Base-by-base conservation (phyloP, 441 rosid species). In the Eutrema salsugineum region DNA sequence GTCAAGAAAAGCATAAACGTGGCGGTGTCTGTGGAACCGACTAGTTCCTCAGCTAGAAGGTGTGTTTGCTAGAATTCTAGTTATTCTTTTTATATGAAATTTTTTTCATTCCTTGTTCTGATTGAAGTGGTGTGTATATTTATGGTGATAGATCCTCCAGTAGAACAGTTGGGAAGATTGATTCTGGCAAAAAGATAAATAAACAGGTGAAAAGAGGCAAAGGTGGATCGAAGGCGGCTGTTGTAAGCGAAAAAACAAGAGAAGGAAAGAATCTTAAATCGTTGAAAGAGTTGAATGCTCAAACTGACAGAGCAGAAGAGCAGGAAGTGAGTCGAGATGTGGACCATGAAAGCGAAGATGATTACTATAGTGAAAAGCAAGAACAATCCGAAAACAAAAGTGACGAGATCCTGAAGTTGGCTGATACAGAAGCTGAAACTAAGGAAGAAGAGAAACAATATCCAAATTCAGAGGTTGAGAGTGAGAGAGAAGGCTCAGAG, bases 231-330 rank as follows among this genome's bases (percentile, higher is more conserved):
- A 63, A 62, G 9, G 62, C 17, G 59, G 59, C 6, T 48, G 15
- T 19, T 35, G 44, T 56, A 6, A 33, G 42, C 43, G 36, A 28
- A 5, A 32, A 60, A 40, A 22, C 46, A 42, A 44, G 63, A 63
- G 61, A 35, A 61, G 78, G 38, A 36, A 75, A 75, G 70, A 56
- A 76, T 63, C 33, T 55, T 5, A 75, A 57, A 54, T 63, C 79
- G 11, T 75, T 75, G 53, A 75, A 63, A 62, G 75, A 68, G 60
- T 68, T 76, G 40, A 69, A 75, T 68, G 65, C 53, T 54, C 55
- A 63, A 39, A 55, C 79, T 39, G 71, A 63, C 30, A 69, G 79
- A 76, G 48, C 4, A 47, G 70, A 68, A 47, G 75, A 76, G 66
- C 39, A 68, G 53, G 70, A 46, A 68, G 70, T 46, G 38, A 67